Evolutionary conservation across 2,329 filamentous ascomycete genomes (phyloP).

Genomic region (Eurotiales sp.): DNA sequence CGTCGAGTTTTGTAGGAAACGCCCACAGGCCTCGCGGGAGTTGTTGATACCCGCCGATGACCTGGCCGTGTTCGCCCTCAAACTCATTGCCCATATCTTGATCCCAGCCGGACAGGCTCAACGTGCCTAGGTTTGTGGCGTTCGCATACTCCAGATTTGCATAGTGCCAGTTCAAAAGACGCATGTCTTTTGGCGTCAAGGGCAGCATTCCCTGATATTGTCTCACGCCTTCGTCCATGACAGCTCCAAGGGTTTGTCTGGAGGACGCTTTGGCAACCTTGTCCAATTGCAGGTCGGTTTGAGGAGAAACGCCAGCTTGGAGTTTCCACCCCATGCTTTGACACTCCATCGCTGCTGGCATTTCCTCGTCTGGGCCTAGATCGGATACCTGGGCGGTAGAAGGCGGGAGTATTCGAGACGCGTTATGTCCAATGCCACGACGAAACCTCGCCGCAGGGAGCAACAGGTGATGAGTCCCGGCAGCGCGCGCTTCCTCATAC

Average conservation of each 20-base stretch:
- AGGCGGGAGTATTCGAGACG: slow-evolving; percentile 55
- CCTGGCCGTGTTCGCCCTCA: slow-evolving; percentile 88
- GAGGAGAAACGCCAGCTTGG: slow-evolving; percentile 58
- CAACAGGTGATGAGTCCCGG: slow-evolving; percentile 48
- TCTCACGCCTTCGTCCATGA: slow-evolving; percentile 84
- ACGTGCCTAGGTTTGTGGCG: slow-evolving; percentile 77
- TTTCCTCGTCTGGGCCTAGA: slow-evolving; percentile 45
- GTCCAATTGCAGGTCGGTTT: slow-evolving; percentile 69
- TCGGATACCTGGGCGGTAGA: slow-evolving; percentile 1
- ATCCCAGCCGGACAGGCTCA: slow-evolving; percentile 91
- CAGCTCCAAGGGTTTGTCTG: slow-evolving; percentile 76
- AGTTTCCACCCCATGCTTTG: slow-evolving; percentile 79
- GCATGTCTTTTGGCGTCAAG: slow-evolving; percentile 78
- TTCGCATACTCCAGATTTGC: slow-evolving; percentile 98
- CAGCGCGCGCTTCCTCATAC: slow-evolving; percentile 65
- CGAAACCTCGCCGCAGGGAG: slow-evolving; percentile 42
- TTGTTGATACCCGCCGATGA: slow-evolving; percentile 90
- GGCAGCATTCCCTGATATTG: slow-evolving; percentile 84
- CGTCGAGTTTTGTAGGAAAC: slow-evolving; percentile 70
- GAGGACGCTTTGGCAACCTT: slow-evolving; percentile 57
- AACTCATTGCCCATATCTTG: slow-evolving; percentile 98
- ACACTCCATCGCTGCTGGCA: slow-evolving; percentile 73
- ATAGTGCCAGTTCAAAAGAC: slow-evolving; percentile 95
- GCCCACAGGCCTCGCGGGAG: slow-evolving; percentile 82
- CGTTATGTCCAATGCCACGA: slow-evolving; percentile 42